Evolutionary conservation across 257 asterid species (phyloP).

Genomic region (Pogostemon cablin): DNA sequence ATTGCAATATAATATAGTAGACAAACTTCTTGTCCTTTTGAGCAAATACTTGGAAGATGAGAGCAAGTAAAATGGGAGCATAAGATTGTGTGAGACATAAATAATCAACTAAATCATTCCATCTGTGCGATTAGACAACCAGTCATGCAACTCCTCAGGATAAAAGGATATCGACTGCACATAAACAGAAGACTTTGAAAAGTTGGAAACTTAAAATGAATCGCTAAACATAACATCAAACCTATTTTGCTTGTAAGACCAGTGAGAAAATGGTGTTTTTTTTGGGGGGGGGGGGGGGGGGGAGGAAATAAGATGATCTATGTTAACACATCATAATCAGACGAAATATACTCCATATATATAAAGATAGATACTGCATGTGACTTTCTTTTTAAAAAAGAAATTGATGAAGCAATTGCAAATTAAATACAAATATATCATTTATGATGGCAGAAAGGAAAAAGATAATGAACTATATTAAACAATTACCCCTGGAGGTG

Average conservation of each 20-base stretch:
- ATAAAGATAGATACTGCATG: no score
- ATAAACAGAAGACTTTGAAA: not conserved
- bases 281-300: no score
- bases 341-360: not conserved
- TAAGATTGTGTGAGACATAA: conserved; percentile 6
- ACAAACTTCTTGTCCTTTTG: not conserved
- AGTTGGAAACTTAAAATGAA: not conserved
- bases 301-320: not conserved
- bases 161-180: not conserved
- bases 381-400: not conserved
- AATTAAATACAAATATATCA: conserved; percentile 3
- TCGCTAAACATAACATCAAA: not conserved
- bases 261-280: no score
- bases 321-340: not conserved
- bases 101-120: conserved; percentile 12
- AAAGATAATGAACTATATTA: not conserved
- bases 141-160: not conserved
- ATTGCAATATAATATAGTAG: not conserved
- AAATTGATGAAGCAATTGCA: not conserved
- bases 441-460: not conserved
- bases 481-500: conserved; percentile 85
- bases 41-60: not conserved
- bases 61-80: not conserved
- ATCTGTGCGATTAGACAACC: not conserved
- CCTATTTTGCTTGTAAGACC: conserved; percentile 1